Evolutionary conservation across 2,329 filamentous ascomycete genomes (phyloP).

Genomic region (Ascochyta rabiei): DNA sequence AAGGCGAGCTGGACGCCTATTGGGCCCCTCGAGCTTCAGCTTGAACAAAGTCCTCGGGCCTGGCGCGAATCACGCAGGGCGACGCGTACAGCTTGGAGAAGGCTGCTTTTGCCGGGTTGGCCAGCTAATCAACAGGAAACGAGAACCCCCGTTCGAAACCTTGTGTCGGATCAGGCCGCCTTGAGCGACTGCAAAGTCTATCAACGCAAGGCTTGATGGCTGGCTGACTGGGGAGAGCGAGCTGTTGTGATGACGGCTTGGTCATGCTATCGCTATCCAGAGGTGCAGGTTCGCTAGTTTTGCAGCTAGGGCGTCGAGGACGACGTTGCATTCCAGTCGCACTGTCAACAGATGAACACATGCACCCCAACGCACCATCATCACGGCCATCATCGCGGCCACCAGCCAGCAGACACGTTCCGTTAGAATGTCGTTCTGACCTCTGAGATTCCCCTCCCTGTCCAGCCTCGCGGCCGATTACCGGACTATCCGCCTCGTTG

Average conservation of each 20-base stretch:
- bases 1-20: slow-evolving; percentile 43
- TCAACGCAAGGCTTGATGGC: slow-evolving; percentile 26
- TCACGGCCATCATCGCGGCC: slow-evolving; percentile 23
- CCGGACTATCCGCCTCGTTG: slow-evolving; percentile 38
- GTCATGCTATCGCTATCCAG: slow-evolving; percentile 34
- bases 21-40: slow-evolving; percentile 40
- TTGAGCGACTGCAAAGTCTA: slow-evolving; percentile 29
- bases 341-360: slow-evolving; percentile 6
- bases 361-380: slow-evolving; percentile 13
- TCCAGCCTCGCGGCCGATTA: slow-evolving; percentile 38
- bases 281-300: slow-evolving; percentile 14
- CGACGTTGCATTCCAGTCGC: slow-evolving; percentile 12
- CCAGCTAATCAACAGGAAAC: slow-evolving; percentile 43
- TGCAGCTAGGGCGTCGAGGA: slow-evolving; percentile 4
- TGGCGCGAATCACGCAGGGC: slow-evolving; percentile 37
- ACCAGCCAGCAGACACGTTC: too few species aligned
- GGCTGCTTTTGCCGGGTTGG: slow-evolving; percentile 33
- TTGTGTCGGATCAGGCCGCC: slow-evolving; percentile 40
- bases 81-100: slow-evolving; percentile 22
- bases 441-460: slow-evolving; percentile 19
- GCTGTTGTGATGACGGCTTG: slow-evolving; percentile 30
- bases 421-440: slow-evolving; percentile 2
- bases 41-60: slow-evolving; percentile 31
- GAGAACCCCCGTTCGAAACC: slow-evolving; percentile 33
- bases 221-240: slow-evolving; percentile 24